phyloP scores from a whole-genome alignment of 495 filamentous ascomycete species.

The Tirmania nivea region DNA sequence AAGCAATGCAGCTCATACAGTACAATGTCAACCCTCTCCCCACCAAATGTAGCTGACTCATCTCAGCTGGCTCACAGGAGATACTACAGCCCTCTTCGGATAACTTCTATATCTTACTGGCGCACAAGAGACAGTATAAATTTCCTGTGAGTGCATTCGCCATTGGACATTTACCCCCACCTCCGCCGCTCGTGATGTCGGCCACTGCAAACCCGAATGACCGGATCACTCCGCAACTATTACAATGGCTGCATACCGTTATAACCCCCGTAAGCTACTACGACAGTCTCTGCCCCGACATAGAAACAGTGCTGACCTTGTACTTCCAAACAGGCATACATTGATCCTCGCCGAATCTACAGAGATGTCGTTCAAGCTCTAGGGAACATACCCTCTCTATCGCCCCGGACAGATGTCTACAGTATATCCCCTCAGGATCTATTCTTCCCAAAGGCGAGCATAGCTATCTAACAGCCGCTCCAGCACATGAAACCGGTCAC shows the following conservation, averaged over 20 bases:
- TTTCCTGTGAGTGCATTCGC: too few species aligned
- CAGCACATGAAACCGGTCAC: slow-evolving; percentile 74
- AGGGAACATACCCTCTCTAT: slow-evolving; percentile 59
- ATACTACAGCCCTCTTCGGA: too few species aligned
- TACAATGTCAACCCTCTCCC: too few species aligned
- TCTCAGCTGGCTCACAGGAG: too few species aligned
- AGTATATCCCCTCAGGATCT: slow-evolving; percentile 30
- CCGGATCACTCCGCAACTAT: slow-evolving; percentile 33
- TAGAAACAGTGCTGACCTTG: background rate
- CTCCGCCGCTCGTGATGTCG: too few species aligned
- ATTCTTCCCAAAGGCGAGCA: too few species aligned
- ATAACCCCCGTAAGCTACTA: slow-evolving; percentile 45
- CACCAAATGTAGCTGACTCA: too few species aligned
- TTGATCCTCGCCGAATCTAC: slow-evolving; percentile 77
- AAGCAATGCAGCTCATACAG: too few species aligned
- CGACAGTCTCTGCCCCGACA: background rate
- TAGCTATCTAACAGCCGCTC: background rate
- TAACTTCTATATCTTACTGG: too few species aligned
- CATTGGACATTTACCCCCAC: too few species aligned
- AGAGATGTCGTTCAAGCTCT: slow-evolving; percentile 70
- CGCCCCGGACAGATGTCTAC: slow-evolving; percentile 87
- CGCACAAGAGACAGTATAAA: too few species aligned
- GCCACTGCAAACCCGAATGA: background rate
- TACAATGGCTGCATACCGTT: slow-evolving; percentile 89
- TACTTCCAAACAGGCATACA: slow-evolving; percentile 48